Evolutionary conservation across 768 basidiomycete species (phyloP).

Genomic region (Thelephora aurantiotincta): DNA sequence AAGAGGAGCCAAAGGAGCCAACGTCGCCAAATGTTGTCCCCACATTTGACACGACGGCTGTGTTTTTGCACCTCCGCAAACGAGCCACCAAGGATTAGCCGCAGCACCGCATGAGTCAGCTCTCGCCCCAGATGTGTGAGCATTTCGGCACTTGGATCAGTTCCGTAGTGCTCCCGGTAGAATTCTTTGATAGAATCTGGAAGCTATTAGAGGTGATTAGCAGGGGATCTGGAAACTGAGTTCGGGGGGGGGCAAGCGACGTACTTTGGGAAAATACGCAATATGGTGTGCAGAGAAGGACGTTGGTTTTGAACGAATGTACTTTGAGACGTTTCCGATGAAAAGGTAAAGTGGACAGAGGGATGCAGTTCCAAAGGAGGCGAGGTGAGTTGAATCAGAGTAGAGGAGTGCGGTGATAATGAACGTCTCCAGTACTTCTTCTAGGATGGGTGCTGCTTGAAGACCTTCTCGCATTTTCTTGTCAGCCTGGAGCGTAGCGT

Average conservation of each 20-base stretch:
- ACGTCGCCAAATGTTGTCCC: slow-evolving; percentile 13
- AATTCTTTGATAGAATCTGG: slow-evolving; percentile 19
- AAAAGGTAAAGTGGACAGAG: no score
- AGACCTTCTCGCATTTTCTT: no score
- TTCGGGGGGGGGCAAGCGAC: slow-evolving; percentile 18
- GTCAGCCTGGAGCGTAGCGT: no score
- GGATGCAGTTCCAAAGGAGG: no score
- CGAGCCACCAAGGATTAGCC: slow-evolving; percentile 9
- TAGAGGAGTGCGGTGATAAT: no score
- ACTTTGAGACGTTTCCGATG: slow-evolving; percentile 19
- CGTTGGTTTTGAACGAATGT: slow-evolving; percentile 17
- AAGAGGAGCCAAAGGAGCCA: slow-evolving; percentile 13
- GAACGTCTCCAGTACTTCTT: no score
- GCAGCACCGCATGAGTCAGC: slow-evolving; percentile 16
- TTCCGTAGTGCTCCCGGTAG: slow-evolving; percentile 6
- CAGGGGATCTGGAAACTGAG: slow-evolving; percentile 21
- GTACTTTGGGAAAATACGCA: slow-evolving; percentile 25
- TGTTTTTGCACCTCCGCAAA: slow-evolving; percentile 12
- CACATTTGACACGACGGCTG: slow-evolving; percentile 13
- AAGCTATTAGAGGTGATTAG: slow-evolving; percentile 28
- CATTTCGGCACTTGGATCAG: slow-evolving; percentile 7
- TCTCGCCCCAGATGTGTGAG: slow-evolving; percentile 19
- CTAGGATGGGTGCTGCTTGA: no score
- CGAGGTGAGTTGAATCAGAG: no score
- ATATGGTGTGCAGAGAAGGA: slow-evolving; percentile 25